These are phyloP conservation scores for Capsella rubella DNA, from an alignment of 441 rosid species.

Conservation along the genomic window DNA sequence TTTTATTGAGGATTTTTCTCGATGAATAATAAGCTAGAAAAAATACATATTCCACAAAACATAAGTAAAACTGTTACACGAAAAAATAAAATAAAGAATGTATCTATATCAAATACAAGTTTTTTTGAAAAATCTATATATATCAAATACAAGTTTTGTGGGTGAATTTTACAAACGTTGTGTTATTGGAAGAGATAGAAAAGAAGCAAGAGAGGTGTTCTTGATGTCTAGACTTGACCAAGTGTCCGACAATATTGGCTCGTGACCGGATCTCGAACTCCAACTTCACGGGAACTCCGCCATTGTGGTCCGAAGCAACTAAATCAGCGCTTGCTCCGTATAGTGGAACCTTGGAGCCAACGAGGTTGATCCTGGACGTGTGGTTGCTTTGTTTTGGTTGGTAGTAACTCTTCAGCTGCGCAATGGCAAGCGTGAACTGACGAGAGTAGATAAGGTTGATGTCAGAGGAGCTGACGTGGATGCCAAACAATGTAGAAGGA, in stretches of 20 bases:
- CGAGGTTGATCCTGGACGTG: constrained; percentile 48
- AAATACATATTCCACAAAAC: too few relatives aligned
- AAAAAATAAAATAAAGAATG: constrained; percentile 1
- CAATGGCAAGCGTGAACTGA: constrained; percentile 52
- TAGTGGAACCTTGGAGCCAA: constrained; percentile 61
- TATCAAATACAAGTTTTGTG: constrained; percentile 49
- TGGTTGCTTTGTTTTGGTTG: constrained; percentile 61
- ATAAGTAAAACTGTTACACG: too few relatives aligned
- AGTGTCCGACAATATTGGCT: constrained; percentile 64
- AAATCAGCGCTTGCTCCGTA: constrained; percentile 72
- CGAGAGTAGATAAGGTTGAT: constrained; percentile 56
- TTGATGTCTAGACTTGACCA: constrained; percentile 59
- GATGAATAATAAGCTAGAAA: too few relatives aligned
- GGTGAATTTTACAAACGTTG: constrained; percentile 49
- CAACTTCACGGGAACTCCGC: constrained; percentile 57
- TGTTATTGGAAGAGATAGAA: constrained; percentile 42
- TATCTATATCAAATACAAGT: constrained; percentile 47
- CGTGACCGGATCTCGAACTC: constrained; percentile 56
- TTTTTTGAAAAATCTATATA: background rate
- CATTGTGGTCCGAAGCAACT: constrained; percentile 42
- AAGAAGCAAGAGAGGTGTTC: constrained; percentile 57
- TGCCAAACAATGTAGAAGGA: constrained; percentile 65
- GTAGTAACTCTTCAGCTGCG: constrained; percentile 54
- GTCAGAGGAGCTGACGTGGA: constrained; percentile 56
- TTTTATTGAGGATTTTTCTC: too few relatives aligned